These are phyloP conservation scores for Alternaria sp. DNA, from an alignment of 2,329 filamentous ascomycete species.

Conservation along the genomic window DNA sequence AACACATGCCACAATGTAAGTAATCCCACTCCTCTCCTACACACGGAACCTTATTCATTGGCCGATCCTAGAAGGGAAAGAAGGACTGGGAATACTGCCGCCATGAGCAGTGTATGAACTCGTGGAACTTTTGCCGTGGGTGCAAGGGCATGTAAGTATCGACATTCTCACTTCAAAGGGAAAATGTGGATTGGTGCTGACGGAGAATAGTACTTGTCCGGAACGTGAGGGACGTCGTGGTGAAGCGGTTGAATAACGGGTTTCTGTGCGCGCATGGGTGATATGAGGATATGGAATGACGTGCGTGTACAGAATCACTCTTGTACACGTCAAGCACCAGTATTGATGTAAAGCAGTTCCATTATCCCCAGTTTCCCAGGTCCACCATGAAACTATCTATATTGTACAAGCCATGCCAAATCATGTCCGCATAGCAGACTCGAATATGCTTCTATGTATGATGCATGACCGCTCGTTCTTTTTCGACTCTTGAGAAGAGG, in stretches of 20 bases:
- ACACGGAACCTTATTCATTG: rapidly evolving
- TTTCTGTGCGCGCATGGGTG: background rate
- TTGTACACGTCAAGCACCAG: no score
- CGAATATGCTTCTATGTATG: background rate
- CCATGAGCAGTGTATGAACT: background rate
- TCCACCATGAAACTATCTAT: background rate
- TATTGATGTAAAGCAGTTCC: background rate
- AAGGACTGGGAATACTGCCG: background rate
- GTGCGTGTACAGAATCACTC: no score
- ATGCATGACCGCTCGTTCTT: background rate
- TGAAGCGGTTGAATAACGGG: no score
- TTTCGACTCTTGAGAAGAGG: background rate
- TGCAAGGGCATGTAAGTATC: background rate
- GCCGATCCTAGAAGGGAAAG: background rate
- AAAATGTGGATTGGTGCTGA: rapidly evolving
- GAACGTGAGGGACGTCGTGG: background rate
- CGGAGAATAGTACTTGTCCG: background rate
- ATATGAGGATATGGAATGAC: background rate
- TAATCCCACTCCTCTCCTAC: background rate
- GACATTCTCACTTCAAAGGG: background rate
- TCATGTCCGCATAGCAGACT: background rate
- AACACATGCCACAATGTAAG: background rate
- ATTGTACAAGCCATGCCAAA: background rate
- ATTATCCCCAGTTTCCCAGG: background rate
- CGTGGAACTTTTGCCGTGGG: background rate